Conservation (phyloP, 306 rosid species). For the Quercus bicolor region DNA sequence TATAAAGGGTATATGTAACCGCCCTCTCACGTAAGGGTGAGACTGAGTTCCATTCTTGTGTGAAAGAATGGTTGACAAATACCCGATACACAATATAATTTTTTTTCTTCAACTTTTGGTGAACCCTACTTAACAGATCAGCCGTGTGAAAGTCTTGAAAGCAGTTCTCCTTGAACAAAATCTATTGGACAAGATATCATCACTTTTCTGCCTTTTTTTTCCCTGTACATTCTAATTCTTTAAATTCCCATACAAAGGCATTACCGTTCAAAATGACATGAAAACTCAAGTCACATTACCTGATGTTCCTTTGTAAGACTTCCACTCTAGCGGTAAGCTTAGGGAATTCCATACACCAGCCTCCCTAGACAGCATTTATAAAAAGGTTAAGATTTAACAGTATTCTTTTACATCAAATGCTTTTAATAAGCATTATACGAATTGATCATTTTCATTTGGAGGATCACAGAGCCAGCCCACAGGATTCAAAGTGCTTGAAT, state of each 20-base stretch:
- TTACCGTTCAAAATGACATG: not conserved
- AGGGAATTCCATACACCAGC: slow-evolving; percentile 49
- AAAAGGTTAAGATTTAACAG: not conserved
- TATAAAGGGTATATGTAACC: no score
- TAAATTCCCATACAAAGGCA: not conserved
- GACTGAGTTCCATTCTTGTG: no score
- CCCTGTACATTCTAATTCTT: not conserved
- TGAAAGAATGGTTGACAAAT: no score
- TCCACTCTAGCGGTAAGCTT: slow-evolving; percentile 56
- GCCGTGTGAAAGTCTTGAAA: not conserved
- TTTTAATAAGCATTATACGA: not conserved
- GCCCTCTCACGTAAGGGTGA: no score
- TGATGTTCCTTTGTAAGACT: slow-evolving; percentile 51
- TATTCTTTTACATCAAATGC: not conserved
- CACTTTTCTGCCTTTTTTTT: not conserved
- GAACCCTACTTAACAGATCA: no score
- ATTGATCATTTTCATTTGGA: not conserved
- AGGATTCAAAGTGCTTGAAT: not conserved
- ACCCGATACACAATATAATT: no score
- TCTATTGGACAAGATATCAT: not conserved
- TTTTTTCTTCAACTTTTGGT: no score
- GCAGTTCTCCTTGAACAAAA: not conserved
- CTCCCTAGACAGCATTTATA: slow-evolving; percentile 27
- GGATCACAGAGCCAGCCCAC: no score
- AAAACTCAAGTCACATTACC: slow-evolving; percentile 33